These are phyloP conservation scores for Globisporangium middletonii DNA, from an alignment of 352 stramenopile genomes.

Conservation along the genomic window DNA sequence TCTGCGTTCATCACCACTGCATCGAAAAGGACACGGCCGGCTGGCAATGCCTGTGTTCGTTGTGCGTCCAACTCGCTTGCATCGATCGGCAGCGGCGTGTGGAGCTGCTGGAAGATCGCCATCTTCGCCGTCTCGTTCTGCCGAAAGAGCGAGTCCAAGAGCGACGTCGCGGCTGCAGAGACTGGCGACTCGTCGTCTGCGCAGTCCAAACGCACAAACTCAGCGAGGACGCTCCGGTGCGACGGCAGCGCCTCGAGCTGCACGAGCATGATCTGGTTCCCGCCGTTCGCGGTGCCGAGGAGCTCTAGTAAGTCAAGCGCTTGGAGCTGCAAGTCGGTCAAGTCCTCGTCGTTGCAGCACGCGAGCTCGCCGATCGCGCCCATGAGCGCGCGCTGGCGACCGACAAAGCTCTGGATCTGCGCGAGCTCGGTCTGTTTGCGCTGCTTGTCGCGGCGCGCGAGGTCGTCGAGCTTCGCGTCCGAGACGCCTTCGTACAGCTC, in stretches of 20 bases:
- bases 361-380: slow-evolving; percentile 56
- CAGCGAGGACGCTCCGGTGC: slow-evolving; percentile 40
- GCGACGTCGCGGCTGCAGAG: slow-evolving; percentile 40
- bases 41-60: slow-evolving; percentile 12
- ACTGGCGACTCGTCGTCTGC: slow-evolving; percentile 55
- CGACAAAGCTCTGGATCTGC: slow-evolving; percentile 59
- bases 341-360: slow-evolving; percentile 35
- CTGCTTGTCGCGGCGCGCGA: slow-evolving; percentile 38
- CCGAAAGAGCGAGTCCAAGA: slow-evolving; percentile 55
- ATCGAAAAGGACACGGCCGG: slow-evolving; percentile 48
- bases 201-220: slow-evolving; percentile 54
- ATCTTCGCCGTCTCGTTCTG: slow-evolving; percentile 63
- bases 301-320: slow-evolving; percentile 57
- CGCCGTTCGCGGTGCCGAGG: slow-evolving; percentile 45
- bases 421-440: slow-evolving; percentile 39
- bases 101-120: slow-evolving; percentile 63
- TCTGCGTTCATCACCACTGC: slow-evolving; percentile 46
- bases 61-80: slow-evolving; percentile 6
- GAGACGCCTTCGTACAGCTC: slow-evolving; percentile 48
- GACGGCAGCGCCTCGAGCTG: slow-evolving; percentile 44
- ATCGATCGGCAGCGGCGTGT: slow-evolving; percentile 31
- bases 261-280: slow-evolving; percentile 67
- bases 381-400: slow-evolving; percentile 51
- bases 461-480: slow-evolving; percentile 43
- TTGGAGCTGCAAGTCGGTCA: slow-evolving; percentile 55